These are phyloP conservation scores for Knoxia roxburghii DNA, from an alignment of 257 asterid genomes.

Conservation along the genomic window DNA sequence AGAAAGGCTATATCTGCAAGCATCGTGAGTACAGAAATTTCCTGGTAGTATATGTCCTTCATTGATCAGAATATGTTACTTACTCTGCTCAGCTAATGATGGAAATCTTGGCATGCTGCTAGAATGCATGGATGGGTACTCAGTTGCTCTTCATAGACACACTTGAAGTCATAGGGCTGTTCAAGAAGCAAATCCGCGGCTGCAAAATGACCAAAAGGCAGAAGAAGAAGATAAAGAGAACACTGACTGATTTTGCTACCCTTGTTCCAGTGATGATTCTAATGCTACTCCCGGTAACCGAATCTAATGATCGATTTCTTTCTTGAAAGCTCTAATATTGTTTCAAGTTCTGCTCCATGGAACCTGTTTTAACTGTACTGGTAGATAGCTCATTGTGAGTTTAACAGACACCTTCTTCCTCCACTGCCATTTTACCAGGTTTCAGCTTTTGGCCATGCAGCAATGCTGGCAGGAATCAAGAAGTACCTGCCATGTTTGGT, in stretches of 20 bases:
- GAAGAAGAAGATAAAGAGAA: conserved; percentile 50
- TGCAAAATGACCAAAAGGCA: conserved; percentile 50
- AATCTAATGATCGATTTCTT: background rate
- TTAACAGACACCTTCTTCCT: background rate
- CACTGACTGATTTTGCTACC: conserved; percentile 48
- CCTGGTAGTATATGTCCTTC: background rate
- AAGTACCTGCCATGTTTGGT: conserved; percentile 68
- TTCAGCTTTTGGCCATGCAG: conserved; percentile 86
- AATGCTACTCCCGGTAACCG: conserved; percentile 73
- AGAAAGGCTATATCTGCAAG: conserved; percentile 46
- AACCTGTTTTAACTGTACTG: background rate
- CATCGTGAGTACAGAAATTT: conserved; percentile 39
- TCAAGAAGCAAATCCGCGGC: conserved; percentile 43
- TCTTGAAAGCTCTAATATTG: background rate
- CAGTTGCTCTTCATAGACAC: conserved; percentile 57
- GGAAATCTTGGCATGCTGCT: conserved; percentile 18
- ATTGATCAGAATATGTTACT: background rate
- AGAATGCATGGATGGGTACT: conserved; percentile 83
- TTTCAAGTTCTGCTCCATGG: background rate
- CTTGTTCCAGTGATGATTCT: conserved; percentile 70
- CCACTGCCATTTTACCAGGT: conserved; percentile 53
- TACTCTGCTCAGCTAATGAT: conserved; percentile 14
- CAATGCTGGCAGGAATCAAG: conserved; percentile 74
- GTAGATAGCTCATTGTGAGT: background rate
- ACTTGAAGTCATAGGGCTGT: conserved; percentile 30